phyloP scores from a whole-genome alignment of 192 early-diverging fungal species.

The Coemansia sp. region DNA sequence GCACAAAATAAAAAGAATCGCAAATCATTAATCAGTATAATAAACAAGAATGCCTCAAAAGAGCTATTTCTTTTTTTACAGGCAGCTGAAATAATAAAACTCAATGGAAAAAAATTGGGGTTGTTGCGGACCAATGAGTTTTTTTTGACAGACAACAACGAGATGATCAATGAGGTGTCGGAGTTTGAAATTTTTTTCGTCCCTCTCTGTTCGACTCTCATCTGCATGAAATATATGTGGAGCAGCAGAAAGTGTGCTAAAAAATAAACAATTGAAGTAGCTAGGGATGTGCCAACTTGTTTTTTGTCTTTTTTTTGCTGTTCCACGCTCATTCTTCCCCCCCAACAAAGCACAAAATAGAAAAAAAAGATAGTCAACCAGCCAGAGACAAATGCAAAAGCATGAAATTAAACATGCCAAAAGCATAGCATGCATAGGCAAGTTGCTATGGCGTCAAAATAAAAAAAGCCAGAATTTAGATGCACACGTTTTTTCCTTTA shows the following conservation, averaged over 20 bases:
- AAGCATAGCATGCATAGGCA: not conserved
- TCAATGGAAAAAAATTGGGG: not conserved
- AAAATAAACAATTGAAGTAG: not conserved
- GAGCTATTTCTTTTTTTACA: not conserved
- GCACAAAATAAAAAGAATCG: slow-evolving; percentile 8
- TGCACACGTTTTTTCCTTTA: not conserved
- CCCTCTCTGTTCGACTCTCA: not conserved
- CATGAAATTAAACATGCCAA: not conserved
- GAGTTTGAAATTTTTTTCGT: slow-evolving; percentile 47
- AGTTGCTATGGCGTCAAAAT: not conserved
- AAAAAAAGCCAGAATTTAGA: not conserved
- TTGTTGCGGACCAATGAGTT: not conserved
- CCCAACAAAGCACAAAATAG: not conserved
- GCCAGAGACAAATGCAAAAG: not conserved
- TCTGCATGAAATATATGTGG: slow-evolving; percentile 6
- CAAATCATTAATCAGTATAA: slow-evolving; percentile 4
- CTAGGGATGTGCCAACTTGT: not conserved
- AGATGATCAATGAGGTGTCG: slow-evolving; percentile 32
- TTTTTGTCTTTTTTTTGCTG: not conserved
- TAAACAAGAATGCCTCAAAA: not conserved
- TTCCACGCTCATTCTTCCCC: not conserved
- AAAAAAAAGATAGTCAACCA: not conserved
- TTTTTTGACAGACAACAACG: slow-evolving; percentile 9
- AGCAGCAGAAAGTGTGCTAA: not conserved
- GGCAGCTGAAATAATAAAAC: not conserved